phyloP scores from a whole-genome alignment of 305 asterid species.

The Lippia alba region DNA sequence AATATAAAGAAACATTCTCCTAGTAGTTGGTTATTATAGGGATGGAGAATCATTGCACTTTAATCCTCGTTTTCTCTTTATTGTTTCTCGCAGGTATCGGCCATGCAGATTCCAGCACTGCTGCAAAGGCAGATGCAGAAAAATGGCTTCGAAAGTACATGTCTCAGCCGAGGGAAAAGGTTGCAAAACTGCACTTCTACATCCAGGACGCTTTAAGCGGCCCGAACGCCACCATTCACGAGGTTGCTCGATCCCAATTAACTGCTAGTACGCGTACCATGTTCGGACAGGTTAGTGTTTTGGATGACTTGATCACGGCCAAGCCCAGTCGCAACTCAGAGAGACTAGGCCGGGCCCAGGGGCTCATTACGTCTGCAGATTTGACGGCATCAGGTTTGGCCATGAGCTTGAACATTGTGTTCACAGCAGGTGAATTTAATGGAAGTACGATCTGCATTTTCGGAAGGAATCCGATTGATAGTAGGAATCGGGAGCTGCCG shows the following conservation, averaged over 20 bases:
- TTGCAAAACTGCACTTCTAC: neutral
- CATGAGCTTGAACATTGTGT: neutral
- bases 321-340: neutral
- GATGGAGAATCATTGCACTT: too few species aligned
- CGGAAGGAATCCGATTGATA: neutral
- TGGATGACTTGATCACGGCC: neutral
- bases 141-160: neutral
- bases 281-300: neutral
- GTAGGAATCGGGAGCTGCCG: neutral
- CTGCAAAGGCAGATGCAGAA: neutral
- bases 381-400: neutral
- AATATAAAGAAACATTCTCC: too few species aligned
- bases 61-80: too few species aligned
- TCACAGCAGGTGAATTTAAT: neutral
- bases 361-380: neutral
- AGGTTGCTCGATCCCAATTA: neutral
- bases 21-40: too few species aligned
- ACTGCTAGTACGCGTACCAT: neutral
- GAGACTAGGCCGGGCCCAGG: neutral
- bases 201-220: neutral
- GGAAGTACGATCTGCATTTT: neutral
- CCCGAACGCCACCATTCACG: neutral
- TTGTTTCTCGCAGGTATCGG: too few species aligned
- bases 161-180: neutral
- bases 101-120: too few species aligned